A percentile compares a stretch with the other conserved stretches of the same genome.
Conservation (phyloP, 2,329 filamentous ascomycete species). For the Paecilomyces formosus region DNA sequence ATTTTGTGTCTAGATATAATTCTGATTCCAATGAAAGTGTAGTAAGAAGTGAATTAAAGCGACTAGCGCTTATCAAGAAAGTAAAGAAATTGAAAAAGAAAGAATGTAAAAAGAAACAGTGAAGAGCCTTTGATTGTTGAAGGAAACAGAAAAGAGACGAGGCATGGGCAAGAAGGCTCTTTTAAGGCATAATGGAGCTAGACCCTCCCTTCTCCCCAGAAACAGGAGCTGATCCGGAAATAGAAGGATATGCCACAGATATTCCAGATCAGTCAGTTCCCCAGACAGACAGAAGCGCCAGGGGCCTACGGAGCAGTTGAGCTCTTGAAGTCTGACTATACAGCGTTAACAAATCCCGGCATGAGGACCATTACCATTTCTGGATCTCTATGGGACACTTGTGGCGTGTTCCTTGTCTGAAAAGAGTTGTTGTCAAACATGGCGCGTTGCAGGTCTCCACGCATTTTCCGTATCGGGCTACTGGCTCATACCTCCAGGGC, state of each 20-base stretch:
- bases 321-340: not conserved
- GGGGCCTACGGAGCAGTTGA: not conserved
- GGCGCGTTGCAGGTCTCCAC: not conserved
- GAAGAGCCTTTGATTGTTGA: not conserved
- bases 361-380: not conserved
- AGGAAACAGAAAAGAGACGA: not conserved
- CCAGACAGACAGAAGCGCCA: not conserved
- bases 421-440: not conserved
- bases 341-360: not conserved
- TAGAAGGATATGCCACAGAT: not conserved
- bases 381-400: not conserved
- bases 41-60: not conserved
- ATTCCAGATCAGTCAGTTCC: constrained; percentile 2
- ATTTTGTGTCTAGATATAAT: not conserved
- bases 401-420: not conserved
- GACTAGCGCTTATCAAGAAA: not conserved
- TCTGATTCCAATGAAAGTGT: not conserved
- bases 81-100: not conserved
- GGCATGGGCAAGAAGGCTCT: not conserved
- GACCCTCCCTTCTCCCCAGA: not conserved
- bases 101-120: not conserved
- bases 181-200: not conserved
- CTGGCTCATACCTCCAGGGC: not conserved
- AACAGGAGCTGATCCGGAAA: not conserved
- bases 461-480: not conserved